phyloP scores from a whole-genome alignment of 2,329 filamentous ascomycete species.

The Colletotrichum eremochloae region DNA sequence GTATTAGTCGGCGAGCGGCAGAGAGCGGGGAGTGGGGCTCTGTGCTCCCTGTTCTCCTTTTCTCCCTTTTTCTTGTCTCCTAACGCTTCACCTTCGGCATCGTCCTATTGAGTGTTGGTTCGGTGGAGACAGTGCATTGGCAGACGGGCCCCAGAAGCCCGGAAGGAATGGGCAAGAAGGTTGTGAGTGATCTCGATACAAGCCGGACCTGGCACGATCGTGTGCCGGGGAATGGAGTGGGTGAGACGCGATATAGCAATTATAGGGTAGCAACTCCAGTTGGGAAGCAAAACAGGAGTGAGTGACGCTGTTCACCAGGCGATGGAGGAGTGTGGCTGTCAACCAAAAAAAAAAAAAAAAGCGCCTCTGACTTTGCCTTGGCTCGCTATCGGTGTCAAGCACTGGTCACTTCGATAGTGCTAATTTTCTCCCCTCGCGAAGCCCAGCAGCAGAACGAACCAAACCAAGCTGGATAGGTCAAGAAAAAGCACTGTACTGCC shows the following conservation, averaged over 20 bases:
- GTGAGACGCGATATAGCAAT: slow-evolving; percentile 21
- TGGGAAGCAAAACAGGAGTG: background rate
- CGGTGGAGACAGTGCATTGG: background rate
- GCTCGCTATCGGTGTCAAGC: background rate
- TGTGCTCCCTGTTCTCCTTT: background rate
- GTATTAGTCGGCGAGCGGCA: slow-evolving; percentile 5
- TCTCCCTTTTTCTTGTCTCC: background rate
- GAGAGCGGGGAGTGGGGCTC: slow-evolving; percentile 15
- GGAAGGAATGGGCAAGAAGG: background rate
- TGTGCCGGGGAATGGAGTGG: slow-evolving; percentile 13
- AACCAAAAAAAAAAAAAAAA: background rate
- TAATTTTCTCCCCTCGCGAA: slow-evolving; percentile 9
- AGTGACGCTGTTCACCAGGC: background rate
- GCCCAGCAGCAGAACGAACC: slow-evolving; percentile 16
- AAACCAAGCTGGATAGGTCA: slow-evolving; percentile 15
- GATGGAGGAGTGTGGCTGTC: background rate
- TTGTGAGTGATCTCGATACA: slow-evolving; percentile 7
- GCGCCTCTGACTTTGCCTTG: slow-evolving; percentile 7
- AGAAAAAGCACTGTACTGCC: background rate
- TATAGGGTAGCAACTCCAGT: slow-evolving; percentile 2
- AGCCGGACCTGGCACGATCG: slow-evolving; percentile 17
- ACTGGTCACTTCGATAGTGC: background rate
- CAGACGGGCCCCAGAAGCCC: background rate
- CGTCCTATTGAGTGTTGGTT: slow-evolving; percentile 30
- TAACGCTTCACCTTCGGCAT: slow-evolving; percentile 34